Percentiles rank a stretch among this genome's conserved stretches.
These are phyloP conservation scores for Trametes cingulata DNA, from an alignment of 768 basidiomycete genomes.

Conservation along the genomic window DNA sequence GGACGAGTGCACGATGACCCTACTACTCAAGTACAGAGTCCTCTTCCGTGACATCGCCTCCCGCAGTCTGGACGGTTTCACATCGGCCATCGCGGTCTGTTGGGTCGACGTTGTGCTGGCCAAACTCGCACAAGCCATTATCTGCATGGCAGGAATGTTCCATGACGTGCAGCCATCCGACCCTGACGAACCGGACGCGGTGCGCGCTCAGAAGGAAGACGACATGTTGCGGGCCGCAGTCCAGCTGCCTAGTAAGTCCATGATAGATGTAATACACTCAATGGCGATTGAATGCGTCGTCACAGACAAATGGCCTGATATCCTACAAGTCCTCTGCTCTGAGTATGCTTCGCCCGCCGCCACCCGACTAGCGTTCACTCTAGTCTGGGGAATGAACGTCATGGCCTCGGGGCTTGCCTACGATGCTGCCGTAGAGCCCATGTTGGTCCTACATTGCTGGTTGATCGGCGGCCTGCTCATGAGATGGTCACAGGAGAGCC, in stretches of 20 bases:
- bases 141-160: slow-evolving; percentile 11
- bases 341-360: slow-evolving; percentile 58
- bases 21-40: slow-evolving; percentile 54
- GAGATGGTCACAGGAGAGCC: background rate
- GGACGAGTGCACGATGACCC: slow-evolving; percentile 31
- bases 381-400: slow-evolving; percentile 58
- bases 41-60: slow-evolving; percentile 48
- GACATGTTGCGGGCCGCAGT: slow-evolving; percentile 58
- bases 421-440: background rate
- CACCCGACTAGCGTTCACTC: slow-evolving; percentile 54
- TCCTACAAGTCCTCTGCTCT: slow-evolving; percentile 49
- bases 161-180: slow-evolving; percentile 6
- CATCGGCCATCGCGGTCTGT: slow-evolving; percentile 46
- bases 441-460: too few species aligned
- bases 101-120: slow-evolving; percentile 67
- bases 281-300: slow-evolving; percentile 13
- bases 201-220: slow-evolving; percentile 47
- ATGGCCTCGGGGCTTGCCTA: slow-evolving; percentile 41
- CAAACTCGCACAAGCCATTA: slow-evolving; percentile 45
- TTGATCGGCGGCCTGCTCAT: too few species aligned
- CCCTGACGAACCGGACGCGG: slow-evolving; percentile 12
- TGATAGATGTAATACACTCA: background rate
- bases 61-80: slow-evolving; percentile 18
- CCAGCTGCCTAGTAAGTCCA: slow-evolving; percentile 62
- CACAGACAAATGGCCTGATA: slow-evolving; percentile 55